Percentiles rank a stretch among this genome's conserved stretches.
Conservation (phyloP, 345 rosid species). For the Ceriops tagal region DNA sequence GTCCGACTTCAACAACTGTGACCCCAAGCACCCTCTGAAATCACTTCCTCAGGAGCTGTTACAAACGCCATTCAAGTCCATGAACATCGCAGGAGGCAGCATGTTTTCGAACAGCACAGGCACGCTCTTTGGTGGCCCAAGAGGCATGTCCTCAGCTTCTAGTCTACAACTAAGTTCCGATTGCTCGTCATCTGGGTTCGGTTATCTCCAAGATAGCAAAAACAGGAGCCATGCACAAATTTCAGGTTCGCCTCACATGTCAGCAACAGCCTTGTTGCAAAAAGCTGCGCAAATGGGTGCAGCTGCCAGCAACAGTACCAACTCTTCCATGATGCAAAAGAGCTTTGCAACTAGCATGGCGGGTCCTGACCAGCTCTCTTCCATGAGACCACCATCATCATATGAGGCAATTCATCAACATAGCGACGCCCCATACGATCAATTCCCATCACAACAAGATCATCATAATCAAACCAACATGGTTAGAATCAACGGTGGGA, state of each 20-base stretch:
- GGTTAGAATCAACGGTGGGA: conserved; percentile 33
- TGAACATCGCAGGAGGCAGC: conserved; percentile 35
- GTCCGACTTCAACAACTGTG: conserved; percentile 39
- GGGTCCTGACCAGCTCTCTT: conserved; percentile 37
- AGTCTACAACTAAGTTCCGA: conserved; percentile 57
- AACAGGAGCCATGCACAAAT: conserved; percentile 26
- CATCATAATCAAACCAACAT: conserved; percentile 32
- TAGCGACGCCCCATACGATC: conserved; percentile 25
- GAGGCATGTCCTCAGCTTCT: conserved; percentile 45
- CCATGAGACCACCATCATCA: conserved; percentile 27
- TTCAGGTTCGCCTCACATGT: conserved; percentile 48
- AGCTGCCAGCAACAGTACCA: conserved; percentile 54
- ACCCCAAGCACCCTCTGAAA: conserved; percentile 48
- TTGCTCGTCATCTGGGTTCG: conserved; percentile 41
- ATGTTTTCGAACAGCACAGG: conserved; percentile 58
- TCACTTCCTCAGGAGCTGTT: conserved; percentile 50
- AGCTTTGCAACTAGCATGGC: conserved; percentile 46
- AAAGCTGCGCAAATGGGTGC: conserved; percentile 78
- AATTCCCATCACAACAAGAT: conserved; percentile 22
- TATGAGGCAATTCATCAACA: conserved; percentile 29
- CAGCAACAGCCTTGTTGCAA: conserved; percentile 62
- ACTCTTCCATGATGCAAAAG: conserved; percentile 69
- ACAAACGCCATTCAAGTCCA: conserved; percentile 51
- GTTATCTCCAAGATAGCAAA: conserved; percentile 45
- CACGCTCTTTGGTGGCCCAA: conserved; percentile 41